Conservation (phyloP, 495 filamentous ascomycete genomes). For the Annulohypoxylon maeteangense region DNA sequence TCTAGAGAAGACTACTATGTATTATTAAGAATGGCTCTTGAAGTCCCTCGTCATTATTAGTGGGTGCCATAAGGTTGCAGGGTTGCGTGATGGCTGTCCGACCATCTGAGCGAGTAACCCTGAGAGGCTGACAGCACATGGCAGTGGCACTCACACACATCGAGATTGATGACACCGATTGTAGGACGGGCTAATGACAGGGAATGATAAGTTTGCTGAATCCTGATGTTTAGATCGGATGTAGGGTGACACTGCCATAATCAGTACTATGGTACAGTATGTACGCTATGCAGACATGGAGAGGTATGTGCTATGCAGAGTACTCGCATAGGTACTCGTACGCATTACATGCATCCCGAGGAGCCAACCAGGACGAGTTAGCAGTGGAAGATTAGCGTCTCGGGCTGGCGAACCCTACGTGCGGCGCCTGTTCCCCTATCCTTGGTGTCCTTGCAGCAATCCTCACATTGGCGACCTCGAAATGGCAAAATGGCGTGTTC, state of each 20-base stretch:
- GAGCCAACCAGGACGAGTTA: constrained; percentile 8
- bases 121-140: constrained; percentile 43
- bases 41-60: constrained; percentile 27
- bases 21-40: background rate
- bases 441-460: constrained; percentile 15
- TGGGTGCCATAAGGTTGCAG: constrained; percentile 21
- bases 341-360: background rate
- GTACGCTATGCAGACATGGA: background rate
- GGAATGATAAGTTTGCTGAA: constrained; percentile 5
- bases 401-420: constrained; percentile 40
- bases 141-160: constrained; percentile 39
- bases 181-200: constrained; percentile 7
- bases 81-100: constrained; percentile 28
- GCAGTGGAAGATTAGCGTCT: constrained; percentile 25
- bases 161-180: constrained; percentile 33
- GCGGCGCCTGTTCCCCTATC: constrained; percentile 36
- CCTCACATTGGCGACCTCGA: background rate
- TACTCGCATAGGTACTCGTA: constrained; percentile 2
- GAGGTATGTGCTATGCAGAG: background rate
- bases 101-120: constrained; percentile 32
- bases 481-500: constrained; percentile 19
- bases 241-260: constrained; percentile 6
- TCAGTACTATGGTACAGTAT: background rate
- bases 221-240: constrained; percentile 7
- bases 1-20: background rate